Evolutionary conservation across 768 basidiomycete species (phyloP).

Genomic region (Xerocomellus chrysenteron): DNA sequence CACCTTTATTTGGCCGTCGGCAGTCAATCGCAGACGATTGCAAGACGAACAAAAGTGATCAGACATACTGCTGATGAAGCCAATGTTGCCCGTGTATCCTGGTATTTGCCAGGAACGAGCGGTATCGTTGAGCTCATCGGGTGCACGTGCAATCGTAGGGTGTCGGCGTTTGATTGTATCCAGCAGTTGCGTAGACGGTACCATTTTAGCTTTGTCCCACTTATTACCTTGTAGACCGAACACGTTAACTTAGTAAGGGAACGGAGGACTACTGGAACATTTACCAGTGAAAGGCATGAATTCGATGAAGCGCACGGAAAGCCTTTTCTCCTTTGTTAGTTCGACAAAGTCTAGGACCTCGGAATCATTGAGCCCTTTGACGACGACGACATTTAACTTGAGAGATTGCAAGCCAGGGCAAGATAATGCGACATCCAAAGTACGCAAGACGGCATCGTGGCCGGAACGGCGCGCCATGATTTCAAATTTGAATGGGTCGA

Average conservation of each 20-base stretch:
- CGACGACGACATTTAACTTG: constrained; percentile 83
- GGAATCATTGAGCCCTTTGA: constrained; percentile 78
- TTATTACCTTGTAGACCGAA: constrained; percentile 60
- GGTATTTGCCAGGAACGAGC: constrained; percentile 77
- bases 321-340: constrained; percentile 58
- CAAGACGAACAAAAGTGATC: constrained; percentile 89
- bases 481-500: constrained; percentile 86
- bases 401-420: constrained; percentile 53
- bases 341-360: constrained; percentile 80
- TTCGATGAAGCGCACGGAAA: constrained; percentile 86
- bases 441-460: constrained; percentile 69
- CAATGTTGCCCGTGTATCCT: constrained; percentile 66
- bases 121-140: constrained; percentile 77
- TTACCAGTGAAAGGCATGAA: constrained; percentile 92
- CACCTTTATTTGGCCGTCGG: constrained; percentile 89
- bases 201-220: constrained; percentile 82
- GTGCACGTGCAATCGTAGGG: constrained; percentile 51
- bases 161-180: constrained; percentile 46
- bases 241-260: constrained; percentile 1
- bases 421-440: constrained; percentile 62
- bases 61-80: constrained; percentile 94
- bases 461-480: constrained; percentile 80
- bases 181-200: constrained; percentile 69
- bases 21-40: constrained; percentile 82
- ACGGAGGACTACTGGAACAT: constrained; percentile 7